Evolutionary conservation across 495 filamentous ascomycete species (phyloP).

Genomic region (Aspergillus nanangensis): DNA sequence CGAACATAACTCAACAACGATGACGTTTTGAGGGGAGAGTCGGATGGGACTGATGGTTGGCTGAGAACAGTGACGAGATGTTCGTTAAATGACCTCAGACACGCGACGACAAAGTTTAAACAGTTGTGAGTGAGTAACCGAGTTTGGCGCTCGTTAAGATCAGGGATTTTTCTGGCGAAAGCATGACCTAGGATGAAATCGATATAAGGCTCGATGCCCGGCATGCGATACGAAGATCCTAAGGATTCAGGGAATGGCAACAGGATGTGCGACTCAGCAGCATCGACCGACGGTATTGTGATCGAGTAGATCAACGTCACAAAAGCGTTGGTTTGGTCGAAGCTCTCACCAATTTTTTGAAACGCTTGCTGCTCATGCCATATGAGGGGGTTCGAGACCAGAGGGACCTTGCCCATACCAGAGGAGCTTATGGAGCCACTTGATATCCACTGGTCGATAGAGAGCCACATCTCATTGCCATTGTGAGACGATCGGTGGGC

Average conservation of each 20-base stretch:
- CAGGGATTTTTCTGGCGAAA: constrained; percentile 56
- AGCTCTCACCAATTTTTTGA: constrained; percentile 59
- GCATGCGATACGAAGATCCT: constrained; percentile 71
- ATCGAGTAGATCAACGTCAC: constrained; percentile 67
- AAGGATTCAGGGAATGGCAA: constrained; percentile 84
- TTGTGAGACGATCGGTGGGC: constrained; percentile 55
- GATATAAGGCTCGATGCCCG: constrained; percentile 86
- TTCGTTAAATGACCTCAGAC: constrained; percentile 84
- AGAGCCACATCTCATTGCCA: constrained; percentile 64
- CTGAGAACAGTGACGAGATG: constrained; percentile 79
- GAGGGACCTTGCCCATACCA: constrained; percentile 29
- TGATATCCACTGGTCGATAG: constrained; percentile 68
- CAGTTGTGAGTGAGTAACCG: constrained; percentile 70
- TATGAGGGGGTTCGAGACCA: constrained; percentile 32
- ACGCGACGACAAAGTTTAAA: constrained; percentile 70
- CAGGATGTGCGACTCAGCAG: constrained; percentile 48
- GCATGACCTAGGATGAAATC: constrained; percentile 81
- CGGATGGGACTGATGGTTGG: constrained; percentile 64
- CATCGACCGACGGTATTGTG: constrained; percentile 53
- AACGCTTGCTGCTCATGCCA: constrained; percentile 51
- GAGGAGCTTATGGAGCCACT: constrained; percentile 42
- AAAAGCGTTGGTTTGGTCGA: constrained; percentile 80
- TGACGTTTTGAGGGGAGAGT: constrained; percentile 64
- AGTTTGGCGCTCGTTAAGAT: constrained; percentile 56
- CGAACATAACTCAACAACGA: constrained; percentile 71